A percentile compares a stretch with the other conserved stretches of the same genome.
phyloP scores from a whole-genome alignment of 495 filamentous ascomycete species.

The Penicillium coprophilum region DNA sequence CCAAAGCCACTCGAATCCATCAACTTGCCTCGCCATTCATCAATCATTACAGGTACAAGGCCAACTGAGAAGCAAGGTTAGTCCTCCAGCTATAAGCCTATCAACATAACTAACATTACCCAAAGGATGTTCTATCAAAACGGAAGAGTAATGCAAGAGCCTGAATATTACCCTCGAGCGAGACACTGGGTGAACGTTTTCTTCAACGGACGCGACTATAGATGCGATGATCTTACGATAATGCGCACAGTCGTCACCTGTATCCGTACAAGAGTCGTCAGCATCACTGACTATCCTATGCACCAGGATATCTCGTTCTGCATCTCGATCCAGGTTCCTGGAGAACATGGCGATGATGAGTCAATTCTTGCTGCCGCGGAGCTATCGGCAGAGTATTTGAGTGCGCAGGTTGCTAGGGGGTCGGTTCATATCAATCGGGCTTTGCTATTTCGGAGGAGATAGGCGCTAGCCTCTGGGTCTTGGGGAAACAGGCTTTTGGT shows the following conservation, averaged over 20 bases:
- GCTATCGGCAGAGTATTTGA: conserved; percentile 1
- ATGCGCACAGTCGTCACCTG: conserved; percentile 9
- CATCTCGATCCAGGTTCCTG: conserved; percentile 4
- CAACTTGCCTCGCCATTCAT: neutral
- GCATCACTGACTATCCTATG: conserved; percentile 4
- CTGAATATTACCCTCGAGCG: neutral
- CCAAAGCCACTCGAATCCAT: neutral
- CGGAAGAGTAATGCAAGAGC: conserved; percentile 1
- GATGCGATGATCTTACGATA: conserved; percentile 1
- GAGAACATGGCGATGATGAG: conserved; percentile 1
- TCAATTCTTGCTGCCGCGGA: conserved; percentile 11
- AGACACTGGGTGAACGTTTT: conserved; percentile 8
- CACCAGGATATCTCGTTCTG: conserved; percentile 2
- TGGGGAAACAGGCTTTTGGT: neutral
- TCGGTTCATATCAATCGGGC: conserved; percentile 1
- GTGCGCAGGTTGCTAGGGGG: neutral
- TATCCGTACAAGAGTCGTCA: conserved; percentile 9
- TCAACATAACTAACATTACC: neutral
- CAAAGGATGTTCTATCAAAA: conserved; percentile 9
- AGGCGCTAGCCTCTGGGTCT: too few relatives aligned
- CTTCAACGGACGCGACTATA: neutral
- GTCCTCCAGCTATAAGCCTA: neutral
- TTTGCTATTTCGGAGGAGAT: conserved; percentile 7
- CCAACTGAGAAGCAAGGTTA: neutral
- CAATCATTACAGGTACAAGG: neutral